phyloP scores from a whole-genome alignment of 495 filamentous ascomycete genomes.

The Platismatia glauca region DNA sequence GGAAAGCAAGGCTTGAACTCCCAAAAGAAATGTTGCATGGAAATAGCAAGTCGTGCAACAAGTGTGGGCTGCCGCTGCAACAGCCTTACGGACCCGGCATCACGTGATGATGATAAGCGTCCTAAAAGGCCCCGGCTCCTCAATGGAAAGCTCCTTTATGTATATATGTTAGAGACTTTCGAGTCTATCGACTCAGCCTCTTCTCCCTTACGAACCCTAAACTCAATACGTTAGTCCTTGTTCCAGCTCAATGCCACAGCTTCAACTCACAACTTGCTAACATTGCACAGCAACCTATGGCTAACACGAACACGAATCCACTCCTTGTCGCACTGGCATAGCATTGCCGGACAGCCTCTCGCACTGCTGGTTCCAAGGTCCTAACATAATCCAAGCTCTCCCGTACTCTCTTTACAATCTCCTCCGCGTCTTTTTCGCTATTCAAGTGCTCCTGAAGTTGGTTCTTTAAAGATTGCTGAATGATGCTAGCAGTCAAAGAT shows the following conservation, averaged over 20 bases:
- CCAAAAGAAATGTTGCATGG: too few species aligned
- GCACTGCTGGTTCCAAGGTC: conserved; percentile 52
- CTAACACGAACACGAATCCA: conserved; percentile 39
- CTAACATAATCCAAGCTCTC: conserved; percentile 66
- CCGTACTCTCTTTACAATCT: conserved; percentile 64
- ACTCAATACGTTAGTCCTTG: neutral
- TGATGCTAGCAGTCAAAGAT: conserved; percentile 58
- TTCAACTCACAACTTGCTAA: conserved; percentile 31
- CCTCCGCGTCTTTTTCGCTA: conserved; percentile 51
- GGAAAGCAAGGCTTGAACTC: too few species aligned
- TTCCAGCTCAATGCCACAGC: neutral
- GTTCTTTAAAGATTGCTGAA: conserved; percentile 60
- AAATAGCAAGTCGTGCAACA: neutral
- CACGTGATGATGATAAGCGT: neutral
- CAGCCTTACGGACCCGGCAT: too few species aligned
- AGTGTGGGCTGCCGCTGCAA: too few species aligned
- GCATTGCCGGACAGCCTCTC: conserved; percentile 54
- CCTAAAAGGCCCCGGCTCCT: too few species aligned
- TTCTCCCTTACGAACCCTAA: conserved; percentile 28
- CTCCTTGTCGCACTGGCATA: conserved; percentile 51
- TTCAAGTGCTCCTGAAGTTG: conserved; percentile 46
- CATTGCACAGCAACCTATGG: conserved; percentile 38
- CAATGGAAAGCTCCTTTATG: too few species aligned
- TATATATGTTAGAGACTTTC: neutral
- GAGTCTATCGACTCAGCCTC: conserved; percentile 14